Evolutionary conservation across 176 grass and related monocot genomes (phyloP).

Genomic region (Hordeum vulgare): DNA sequence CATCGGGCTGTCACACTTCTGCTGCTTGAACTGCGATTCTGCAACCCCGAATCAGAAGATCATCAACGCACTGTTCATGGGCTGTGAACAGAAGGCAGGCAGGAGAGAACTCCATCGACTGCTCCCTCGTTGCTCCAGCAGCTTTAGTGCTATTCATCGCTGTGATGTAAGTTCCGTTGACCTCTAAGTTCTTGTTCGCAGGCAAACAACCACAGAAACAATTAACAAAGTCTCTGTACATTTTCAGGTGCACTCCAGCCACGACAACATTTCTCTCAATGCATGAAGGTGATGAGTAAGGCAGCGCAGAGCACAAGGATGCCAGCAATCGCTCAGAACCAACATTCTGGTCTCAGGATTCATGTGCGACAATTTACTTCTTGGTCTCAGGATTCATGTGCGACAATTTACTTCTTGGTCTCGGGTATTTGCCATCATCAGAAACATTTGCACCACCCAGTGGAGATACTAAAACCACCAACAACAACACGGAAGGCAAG

Average conservation of each 20-base stretch:
- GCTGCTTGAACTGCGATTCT: conserved; percentile 46
- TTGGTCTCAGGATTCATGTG: not conserved
- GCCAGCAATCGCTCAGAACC: not conserved
- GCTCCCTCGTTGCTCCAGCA: conserved; percentile 50
- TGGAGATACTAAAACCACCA: conserved; percentile 1
- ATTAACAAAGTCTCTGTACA: not conserved
- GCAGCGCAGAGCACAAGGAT: not conserved
- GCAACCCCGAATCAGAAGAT: conserved; percentile 42
- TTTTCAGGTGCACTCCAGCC: conserved; percentile 51
- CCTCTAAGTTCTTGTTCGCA: not conserved
- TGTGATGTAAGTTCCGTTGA: conserved; percentile 50
- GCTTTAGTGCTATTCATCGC: conserved; percentile 45
- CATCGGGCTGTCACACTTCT: no score
- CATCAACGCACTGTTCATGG: conserved; percentile 49
- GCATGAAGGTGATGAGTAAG: not conserved
- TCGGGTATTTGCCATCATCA: conserved; percentile 56
- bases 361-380: no score
- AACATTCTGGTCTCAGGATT: no score
- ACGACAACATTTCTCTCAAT: conserved; percentile 24
- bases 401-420: not conserved
- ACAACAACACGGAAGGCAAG: not conserved
- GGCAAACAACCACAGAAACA: not conserved
- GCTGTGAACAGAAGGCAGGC: conserved; percentile 44
- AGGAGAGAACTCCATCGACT: conserved; percentile 69
- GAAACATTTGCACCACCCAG: conserved; percentile 13